A percentile compares a stretch with the other conserved stretches of the same genome.
These are phyloP conservation scores for Prunus armeniaca DNA, from an alignment of 306 rosid species.

Conservation along the genomic window DNA sequence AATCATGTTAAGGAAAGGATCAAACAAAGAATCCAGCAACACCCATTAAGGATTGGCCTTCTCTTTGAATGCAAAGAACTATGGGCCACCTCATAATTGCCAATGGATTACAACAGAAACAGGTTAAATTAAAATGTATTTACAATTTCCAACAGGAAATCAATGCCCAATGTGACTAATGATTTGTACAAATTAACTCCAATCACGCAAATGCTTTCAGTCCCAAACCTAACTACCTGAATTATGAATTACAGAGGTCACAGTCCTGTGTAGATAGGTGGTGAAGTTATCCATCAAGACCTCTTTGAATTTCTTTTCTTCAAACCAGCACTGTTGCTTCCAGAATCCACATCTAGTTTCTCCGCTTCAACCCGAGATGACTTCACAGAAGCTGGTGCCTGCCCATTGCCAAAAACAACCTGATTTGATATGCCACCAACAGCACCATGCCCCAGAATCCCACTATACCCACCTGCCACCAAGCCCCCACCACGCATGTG, in stretches of 20 bases:
- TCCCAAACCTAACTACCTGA: constrained; percentile 2
- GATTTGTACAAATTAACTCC: neutral
- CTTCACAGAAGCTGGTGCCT: constrained; percentile 25
- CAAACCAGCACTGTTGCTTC: constrained; percentile 33
- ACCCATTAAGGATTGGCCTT: too few relatives aligned
- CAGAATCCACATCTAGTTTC: constrained; percentile 32
- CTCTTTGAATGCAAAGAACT: neutral
- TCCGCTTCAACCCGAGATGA: constrained; percentile 29
- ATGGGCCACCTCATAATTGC: neutral
- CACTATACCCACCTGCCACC: constrained; percentile 32
- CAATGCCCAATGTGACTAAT: neutral
- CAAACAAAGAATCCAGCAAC: too few relatives aligned
- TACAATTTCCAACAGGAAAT: neutral
- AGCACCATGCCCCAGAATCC: constrained; percentile 27
- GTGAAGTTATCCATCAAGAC: constrained; percentile 20
- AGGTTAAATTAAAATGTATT: neutral
- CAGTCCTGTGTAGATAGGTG: constrained; percentile 16
- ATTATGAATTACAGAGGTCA: constrained; percentile 37
- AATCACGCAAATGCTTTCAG: constrained; percentile 8
- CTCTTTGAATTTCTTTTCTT: constrained; percentile 17
- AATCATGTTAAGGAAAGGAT: too few relatives aligned
- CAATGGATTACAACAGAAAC: neutral
- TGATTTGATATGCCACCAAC: constrained; percentile 35
- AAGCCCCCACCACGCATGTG: constrained; percentile 38
- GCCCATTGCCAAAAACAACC: constrained; percentile 29